phyloP scores from a whole-genome alignment of 805 yeast species.

The Isabelozyma gotoi region DNA sequence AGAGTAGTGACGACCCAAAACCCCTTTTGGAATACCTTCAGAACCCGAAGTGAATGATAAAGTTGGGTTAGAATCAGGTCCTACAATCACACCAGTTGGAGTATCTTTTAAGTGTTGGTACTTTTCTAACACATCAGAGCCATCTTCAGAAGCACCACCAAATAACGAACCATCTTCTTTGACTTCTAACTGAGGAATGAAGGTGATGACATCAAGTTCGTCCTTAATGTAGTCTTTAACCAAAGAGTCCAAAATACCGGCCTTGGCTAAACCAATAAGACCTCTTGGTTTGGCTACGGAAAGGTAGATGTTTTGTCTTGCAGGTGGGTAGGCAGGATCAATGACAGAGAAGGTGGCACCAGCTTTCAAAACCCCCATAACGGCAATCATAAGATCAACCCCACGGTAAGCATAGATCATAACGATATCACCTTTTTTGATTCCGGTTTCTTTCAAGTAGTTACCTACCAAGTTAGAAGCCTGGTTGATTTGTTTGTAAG shows the following conservation, averaged over 20 bases:
- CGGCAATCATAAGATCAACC: constrained; percentile 94
- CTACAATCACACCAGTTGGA: constrained; percentile 87
- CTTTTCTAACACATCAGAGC: constrained; percentile 49
- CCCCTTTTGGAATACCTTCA: constrained; percentile 99
- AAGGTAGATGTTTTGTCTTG: constrained; percentile 90
- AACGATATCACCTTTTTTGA: constrained; percentile 88
- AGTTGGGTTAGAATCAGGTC: constrained; percentile 98
- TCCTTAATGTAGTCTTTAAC: constrained; percentile 76
- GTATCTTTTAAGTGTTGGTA: constrained; percentile 47
- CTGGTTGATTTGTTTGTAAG: constrained; percentile 84
- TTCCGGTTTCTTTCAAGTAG: constrained; percentile 76
- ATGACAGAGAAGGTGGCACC: constrained; percentile 98
- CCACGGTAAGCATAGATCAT: constrained; percentile 98
- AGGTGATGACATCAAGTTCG: constrained; percentile 70
- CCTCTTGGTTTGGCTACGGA: constrained; percentile 94
- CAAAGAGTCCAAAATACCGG: constrained; percentile 74
- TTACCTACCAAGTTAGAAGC: constrained; percentile 94
- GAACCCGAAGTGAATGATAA: constrained; percentile 96
- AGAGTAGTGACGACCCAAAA: constrained; percentile 94
- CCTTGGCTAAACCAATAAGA: constrained; percentile 84
- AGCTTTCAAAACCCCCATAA: constrained; percentile 96
- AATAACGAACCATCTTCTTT: constrained; percentile 69
- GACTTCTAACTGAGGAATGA: constrained; percentile 75
- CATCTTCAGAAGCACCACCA: constrained; percentile 50
- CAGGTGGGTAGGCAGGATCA: constrained; percentile 99